A percentile compares a stretch with the other conserved stretches of the same genome.
Evolutionary conservation across 768 basidiomycete genomes (phyloP).

Genomic region (Myochromella boudieri): DNA sequence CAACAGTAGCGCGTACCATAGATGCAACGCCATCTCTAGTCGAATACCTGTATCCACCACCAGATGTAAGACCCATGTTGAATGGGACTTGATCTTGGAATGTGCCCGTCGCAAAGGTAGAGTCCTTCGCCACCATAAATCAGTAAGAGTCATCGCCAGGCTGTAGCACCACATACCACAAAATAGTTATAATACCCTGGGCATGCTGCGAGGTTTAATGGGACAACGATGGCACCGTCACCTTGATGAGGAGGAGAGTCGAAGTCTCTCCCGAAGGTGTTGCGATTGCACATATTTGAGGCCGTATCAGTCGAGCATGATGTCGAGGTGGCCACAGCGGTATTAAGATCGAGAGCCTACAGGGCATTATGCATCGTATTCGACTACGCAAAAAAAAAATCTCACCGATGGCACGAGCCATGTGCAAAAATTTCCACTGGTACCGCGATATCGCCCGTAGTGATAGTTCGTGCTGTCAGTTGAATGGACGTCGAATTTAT

Average conservation of each 20-base stretch:
- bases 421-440: constrained; percentile 25
- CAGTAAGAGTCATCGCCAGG: not conserved
- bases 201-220: constrained; percentile 20
- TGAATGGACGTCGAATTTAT: constrained; percentile 22
- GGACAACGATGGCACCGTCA: constrained; percentile 23
- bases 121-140: constrained; percentile 15
- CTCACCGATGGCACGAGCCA: constrained; percentile 21
- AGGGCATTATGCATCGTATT: too few relatives aligned
- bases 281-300: constrained; percentile 19
- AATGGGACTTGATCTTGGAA: constrained; percentile 27
- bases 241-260: constrained; percentile 25
- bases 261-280: constrained; percentile 24
- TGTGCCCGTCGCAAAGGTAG: constrained; percentile 19
- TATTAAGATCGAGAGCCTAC: constrained; percentile 18
- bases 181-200: constrained; percentile 27
- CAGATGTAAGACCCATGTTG: constrained; percentile 20
- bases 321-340: constrained; percentile 5
- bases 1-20: constrained; percentile 25
- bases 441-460: constrained; percentile 26
- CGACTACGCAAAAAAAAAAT: too few relatives aligned
- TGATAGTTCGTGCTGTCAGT: constrained; percentile 21
- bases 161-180: constrained; percentile 14
- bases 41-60: constrained; percentile 21
- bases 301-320: constrained; percentile 21
- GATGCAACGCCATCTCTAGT: constrained; percentile 21